Conservation (phyloP, 106 monocot genomes). For the Allium cepa region DNA sequence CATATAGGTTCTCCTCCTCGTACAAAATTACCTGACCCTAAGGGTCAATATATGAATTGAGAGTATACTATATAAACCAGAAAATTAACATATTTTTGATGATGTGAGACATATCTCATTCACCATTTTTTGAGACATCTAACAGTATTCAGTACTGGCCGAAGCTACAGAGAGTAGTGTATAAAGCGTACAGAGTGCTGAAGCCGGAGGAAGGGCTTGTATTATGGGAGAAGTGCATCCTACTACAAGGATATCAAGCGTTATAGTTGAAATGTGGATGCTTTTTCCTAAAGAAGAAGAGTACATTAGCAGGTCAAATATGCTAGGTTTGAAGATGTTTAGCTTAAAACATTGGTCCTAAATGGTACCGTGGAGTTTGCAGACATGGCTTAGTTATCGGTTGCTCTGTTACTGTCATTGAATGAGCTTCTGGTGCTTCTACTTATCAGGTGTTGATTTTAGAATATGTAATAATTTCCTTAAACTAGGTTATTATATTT, state of each 20-base stretch:
- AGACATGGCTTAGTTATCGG: not conserved
- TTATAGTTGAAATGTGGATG: conserved; percentile 86
- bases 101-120: too few relatives aligned
- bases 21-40: too few relatives aligned
- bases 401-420: not conserved
- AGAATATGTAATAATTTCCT: too few relatives aligned
- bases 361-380: not conserved
- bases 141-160: conserved; percentile 96
- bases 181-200: conserved; percentile 69
- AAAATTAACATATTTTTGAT: too few relatives aligned
- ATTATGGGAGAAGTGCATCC: conserved; percentile 72
- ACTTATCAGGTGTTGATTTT: not conserved
- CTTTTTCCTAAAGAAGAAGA: conserved; percentile 81
- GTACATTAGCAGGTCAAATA: conserved; percentile 74
- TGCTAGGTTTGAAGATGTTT: conserved; percentile 71
- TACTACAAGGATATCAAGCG: conserved; percentile 71
- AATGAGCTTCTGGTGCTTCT: not conserved
- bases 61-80: too few relatives aligned
- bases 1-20: too few relatives aligned
- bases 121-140: too few relatives aligned
- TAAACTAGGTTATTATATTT: too few relatives aligned
- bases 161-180: conserved; percentile 66
- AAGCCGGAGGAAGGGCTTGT: conserved; percentile 54
- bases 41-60: too few relatives aligned
- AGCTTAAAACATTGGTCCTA: conserved; percentile 25